Percentiles rank a stretch among this genome's conserved stretches.
Evolutionary conservation across 2,329 filamentous ascomycete species (phyloP).

Genomic region (Epichloe amarillans): DNA sequence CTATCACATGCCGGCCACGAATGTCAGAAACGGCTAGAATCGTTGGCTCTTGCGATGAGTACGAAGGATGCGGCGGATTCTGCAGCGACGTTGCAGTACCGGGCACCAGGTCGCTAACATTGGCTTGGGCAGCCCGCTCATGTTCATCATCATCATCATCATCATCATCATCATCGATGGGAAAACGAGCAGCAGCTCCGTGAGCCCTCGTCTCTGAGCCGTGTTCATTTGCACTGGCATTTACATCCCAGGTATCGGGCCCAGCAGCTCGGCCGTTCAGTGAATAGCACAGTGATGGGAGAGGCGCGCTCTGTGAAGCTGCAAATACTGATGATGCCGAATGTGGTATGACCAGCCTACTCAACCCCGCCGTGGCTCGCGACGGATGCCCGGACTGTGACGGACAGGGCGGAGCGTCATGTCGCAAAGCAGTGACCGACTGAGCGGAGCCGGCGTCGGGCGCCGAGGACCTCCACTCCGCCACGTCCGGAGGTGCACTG

Average conservation of each 20-base stretch:
- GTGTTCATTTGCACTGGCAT: neutral
- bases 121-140: neutral
- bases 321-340: neutral
- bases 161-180: slow-evolving; percentile 19
- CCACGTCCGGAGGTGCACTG: slow-evolving; percentile 1
- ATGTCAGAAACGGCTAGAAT: neutral
- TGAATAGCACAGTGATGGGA: neutral
- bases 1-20: neutral
- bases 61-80: neutral
- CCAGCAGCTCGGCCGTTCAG: neutral
- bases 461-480: neutral
- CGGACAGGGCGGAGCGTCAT: neutral
- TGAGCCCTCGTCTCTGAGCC: slow-evolving; percentile 15
- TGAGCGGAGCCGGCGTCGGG: neutral
- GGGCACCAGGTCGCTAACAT: neutral
- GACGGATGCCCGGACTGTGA: neutral
- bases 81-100: neutral
- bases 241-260: neutral
- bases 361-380: slow-evolving; percentile 7
- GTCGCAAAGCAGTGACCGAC: neutral
- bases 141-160: slow-evolving; percentile 3
- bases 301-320: neutral
- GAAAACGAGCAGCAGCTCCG: slow-evolving; percentile 20
- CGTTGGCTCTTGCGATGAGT: neutral
- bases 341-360: slow-evolving; percentile 7